A percentile compares a stretch with the other conserved stretches of the same genome.
phyloP scores from a whole-genome alignment of 495 filamentous ascomycete species.

The Hypomontagnella monticulosa region DNA sequence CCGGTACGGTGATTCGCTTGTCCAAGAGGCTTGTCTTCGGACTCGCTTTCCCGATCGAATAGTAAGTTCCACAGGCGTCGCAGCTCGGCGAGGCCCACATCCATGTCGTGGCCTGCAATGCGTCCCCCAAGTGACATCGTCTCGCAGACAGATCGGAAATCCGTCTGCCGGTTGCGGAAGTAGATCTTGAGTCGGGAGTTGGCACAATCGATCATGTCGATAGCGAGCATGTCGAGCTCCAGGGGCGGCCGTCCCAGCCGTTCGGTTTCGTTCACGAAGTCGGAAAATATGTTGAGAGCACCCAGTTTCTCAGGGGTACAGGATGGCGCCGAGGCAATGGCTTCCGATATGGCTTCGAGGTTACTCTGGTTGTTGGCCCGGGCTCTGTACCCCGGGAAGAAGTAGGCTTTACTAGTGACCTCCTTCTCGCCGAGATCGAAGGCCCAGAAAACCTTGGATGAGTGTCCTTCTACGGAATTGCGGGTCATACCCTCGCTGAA shows the following conservation, averaged over 20 bases:
- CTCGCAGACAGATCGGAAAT: conserved; percentile 43
- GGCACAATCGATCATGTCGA: conserved; percentile 45
- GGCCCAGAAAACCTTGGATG: conserved; percentile 41
- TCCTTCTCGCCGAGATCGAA: conserved; percentile 42
- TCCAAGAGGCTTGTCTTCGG: conserved; percentile 23
- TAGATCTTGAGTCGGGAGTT: conserved; percentile 52
- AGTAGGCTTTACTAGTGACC: conserved; percentile 42
- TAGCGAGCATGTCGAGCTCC: conserved; percentile 46
- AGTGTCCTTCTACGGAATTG: conserved; percentile 15
- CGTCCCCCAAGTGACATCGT: conserved; percentile 46
- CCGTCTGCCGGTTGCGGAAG: conserved; percentile 41
- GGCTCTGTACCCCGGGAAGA: conserved; percentile 43
- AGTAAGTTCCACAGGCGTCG: conserved; percentile 28
- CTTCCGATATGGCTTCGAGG: conserved; percentile 32
- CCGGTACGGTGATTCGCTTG: conserved; percentile 44
- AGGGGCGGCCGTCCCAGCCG: background rate
- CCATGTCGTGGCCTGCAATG: conserved; percentile 13
- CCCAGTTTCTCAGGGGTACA: conserved; percentile 12
- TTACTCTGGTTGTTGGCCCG: conserved; percentile 18
- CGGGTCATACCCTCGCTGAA: background rate
- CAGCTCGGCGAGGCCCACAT: conserved; percentile 27
- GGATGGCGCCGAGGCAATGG: conserved; percentile 29
- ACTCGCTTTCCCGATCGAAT: conserved; percentile 12
- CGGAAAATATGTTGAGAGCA: conserved; percentile 21
- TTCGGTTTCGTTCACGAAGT: conserved; percentile 16